Base-by-base conservation (phyloP, 1,139 yeast species). In the Geotrichum reessii region DNA sequence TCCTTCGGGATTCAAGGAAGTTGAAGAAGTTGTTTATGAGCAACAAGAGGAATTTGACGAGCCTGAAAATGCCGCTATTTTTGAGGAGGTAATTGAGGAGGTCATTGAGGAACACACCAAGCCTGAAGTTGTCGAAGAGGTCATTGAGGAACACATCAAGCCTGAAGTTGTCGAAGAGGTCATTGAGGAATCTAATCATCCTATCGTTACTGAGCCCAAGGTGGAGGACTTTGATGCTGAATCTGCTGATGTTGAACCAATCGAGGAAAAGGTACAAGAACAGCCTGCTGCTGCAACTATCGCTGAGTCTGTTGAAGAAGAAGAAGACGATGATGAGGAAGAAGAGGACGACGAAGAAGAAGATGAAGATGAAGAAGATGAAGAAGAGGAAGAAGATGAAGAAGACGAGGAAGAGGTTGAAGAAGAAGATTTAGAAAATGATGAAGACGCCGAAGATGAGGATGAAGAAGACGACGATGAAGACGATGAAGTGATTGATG, bases 191-290 rank as follows among this genome's bases (percentile, higher is more conserved):
- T 57, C 58, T 25, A 50, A 47, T 12, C 58, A 57, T 50, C 55
- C 37, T 17, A 37, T 56, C 31, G 57, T 28, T n/a, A 54, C 60
- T 31, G 44, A 25, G 7, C 4, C 55, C 22, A 58, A 54, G 14
- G 59, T 33, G 25, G 60, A 56, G 21, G 58, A 50, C 14, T 59
- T 46, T 25, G 63, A 49, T 21, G 60, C 54, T 24, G 61, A 58
- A 21, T 52, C 55, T 12, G 50, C 22, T 14, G 44, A 46, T 9
- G 68, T 66, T 11, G 69, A 67, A 52, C 69, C 69, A 14, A 71
- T 70, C 48, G 71, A 68, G 50, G 71, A 67, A 27, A 67, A 67
- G 57, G 68, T 66, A 59, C 64, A 62, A 57, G 64, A 64, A 31
- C 66, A 68, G 60, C 60, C 63, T 51, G 52, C 61, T 53, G 42